Base-by-base conservation (phyloP, 257 asterid species). In the Thymus mandschuricus region DNA sequence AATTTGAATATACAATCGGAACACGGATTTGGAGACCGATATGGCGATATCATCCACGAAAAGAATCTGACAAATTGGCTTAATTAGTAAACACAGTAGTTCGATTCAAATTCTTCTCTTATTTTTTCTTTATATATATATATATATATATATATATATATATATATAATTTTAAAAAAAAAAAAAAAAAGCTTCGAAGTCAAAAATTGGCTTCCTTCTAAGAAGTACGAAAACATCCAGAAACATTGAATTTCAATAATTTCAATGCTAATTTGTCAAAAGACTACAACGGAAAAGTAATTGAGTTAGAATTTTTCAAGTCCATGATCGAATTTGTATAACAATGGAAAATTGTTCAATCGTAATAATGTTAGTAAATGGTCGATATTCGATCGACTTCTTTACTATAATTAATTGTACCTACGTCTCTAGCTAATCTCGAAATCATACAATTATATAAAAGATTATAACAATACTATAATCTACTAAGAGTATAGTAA, bases 281-380 rank as follows among this genome's bases (percentile, higher is more conserved):
- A 52, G 10, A 28, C 63, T 40, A 52, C 71, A 41, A 52, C 54
- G 33, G 64, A 35, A 72, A 72, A 41, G 12, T 28, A 54, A 45
- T 33, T 33, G 61, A 21, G 29, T n/a, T 29, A 5, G 9, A 43
- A 12, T 12, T 28, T 64, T 3, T 63, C 43, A 30, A 72, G 66
- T 43, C 35, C 34, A 33, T 13, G 21, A 21, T 21, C 21, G 21
- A 21, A 21, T 21, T 21, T 21, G 21, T 12, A 34, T 71, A 49
- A 33, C 8, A 5, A n/a, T 15, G 34, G 33, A n/a, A 44, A 7
- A 9, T 6, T 10, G 35, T 40, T 33, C 50, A 71, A 71, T 48
- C 31, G 12, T 51, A 41, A 15, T 54, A 41, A 28, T 71, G 69
- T 7, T 15, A 40, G 40, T 21, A 71, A 30, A 44, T 9, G 49